These are phyloP conservation scores for Globisporangium ultimum DNA, from an alignment of 352 stramenopile species.

Conservation along the genomic window DNA sequence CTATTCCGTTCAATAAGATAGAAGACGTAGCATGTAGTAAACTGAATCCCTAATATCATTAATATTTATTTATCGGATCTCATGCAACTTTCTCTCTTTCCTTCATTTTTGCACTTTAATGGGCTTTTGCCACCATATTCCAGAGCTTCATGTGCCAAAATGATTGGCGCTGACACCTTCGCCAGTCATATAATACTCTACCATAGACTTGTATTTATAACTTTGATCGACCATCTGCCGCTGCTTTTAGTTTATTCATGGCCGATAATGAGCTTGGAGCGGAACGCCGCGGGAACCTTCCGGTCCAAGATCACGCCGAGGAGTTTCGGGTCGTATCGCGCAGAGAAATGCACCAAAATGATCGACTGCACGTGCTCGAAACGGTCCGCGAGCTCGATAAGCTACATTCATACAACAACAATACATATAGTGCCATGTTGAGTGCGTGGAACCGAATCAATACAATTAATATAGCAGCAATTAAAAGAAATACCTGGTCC, in stretches of 20 bases:
- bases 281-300: slow-evolving; percentile 32
- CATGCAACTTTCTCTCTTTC: not conserved
- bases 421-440: too few species aligned
- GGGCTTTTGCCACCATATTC: not conserved
- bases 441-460: too few species aligned
- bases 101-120: not conserved
- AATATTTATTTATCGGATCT: slow-evolving; percentile 15
- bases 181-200: too few species aligned
- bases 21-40: not conserved
- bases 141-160: not conserved
- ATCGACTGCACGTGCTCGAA: slow-evolving; percentile 54
- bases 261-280: slow-evolving; percentile 29
- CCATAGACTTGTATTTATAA: too few species aligned
- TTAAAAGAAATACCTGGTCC: slow-evolving; percentile 38
- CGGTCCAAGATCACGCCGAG: slow-evolving; percentile 28
- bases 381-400: slow-evolving; percentile 33
- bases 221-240: too few species aligned
- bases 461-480: too few species aligned
- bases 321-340: slow-evolving; percentile 41
- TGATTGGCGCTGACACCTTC: too few species aligned
- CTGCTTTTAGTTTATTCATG: too few species aligned
- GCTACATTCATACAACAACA: slow-evolving; percentile 16
- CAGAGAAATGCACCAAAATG: slow-evolving; percentile 76
- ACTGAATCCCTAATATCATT: slow-evolving; percentile 2
- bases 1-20: not conserved